Conservation (phyloP, 2,329 filamentous ascomycete species). For the Aplosporella prunicola region DNA sequence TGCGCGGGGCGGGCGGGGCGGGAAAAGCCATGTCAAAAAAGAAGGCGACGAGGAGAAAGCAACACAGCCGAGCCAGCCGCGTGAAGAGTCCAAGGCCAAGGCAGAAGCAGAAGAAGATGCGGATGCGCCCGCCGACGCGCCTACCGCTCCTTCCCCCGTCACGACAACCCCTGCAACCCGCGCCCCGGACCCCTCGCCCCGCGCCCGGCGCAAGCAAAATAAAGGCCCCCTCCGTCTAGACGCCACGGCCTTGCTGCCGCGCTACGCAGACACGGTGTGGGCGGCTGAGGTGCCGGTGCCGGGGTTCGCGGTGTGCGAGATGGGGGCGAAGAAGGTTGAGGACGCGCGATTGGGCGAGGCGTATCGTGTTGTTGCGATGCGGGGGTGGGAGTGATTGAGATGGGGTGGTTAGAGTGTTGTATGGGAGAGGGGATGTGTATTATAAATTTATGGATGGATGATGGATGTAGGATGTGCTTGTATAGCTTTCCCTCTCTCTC, state of each 20-base stretch:
- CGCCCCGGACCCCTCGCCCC: background rate
- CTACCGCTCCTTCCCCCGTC: conserved; percentile 1
- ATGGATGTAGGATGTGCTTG: no score
- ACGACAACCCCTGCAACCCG: background rate
- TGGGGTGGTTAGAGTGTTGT: no score
- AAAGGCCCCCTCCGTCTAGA: conserved; percentile 21
- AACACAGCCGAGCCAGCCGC: background rate
- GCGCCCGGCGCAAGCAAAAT: conserved; percentile 12
- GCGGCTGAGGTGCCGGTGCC: conserved; percentile 58
- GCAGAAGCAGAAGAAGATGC: background rate
- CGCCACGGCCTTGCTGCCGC: conserved; percentile 34
- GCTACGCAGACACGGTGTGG: conserved; percentile 61
- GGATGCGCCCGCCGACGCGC: background rate
- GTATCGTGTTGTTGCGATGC: no score
- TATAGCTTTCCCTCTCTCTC: no score
- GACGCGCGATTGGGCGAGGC: background rate
- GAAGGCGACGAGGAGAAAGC: background rate
- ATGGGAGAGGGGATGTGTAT: no score
- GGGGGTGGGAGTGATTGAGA: no score
- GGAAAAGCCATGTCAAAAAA: conserved; percentile 20
- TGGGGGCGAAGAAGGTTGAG: conserved; percentile 65
- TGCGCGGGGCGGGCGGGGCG: conserved; percentile 32
- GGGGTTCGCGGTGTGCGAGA: conserved; percentile 68
- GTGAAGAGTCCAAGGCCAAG: conserved; percentile 6
- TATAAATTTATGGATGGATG: no score